Conservation (phyloP, 495 filamentous ascomycete species). For the Tetracladium marchalianum region DNA sequence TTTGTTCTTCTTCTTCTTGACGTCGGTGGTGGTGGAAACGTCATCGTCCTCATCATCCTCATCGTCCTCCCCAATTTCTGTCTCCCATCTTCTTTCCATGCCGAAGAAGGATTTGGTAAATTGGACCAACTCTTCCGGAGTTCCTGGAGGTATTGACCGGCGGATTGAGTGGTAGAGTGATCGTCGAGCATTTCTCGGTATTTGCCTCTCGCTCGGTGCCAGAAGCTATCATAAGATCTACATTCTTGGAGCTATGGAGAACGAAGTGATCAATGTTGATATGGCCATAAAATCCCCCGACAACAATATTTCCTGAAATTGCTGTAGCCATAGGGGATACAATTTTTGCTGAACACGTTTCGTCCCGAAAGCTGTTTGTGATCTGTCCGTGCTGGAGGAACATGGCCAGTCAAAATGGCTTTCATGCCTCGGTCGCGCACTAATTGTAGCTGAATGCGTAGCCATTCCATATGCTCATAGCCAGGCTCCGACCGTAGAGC, state of each 20-base stretch:
- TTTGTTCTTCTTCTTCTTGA: slow-evolving; percentile 21
- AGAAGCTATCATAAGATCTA: slow-evolving; percentile 44
- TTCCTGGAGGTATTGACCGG: slow-evolving; percentile 68
- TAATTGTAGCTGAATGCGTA: slow-evolving; percentile 81
- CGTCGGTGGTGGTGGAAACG: slow-evolving; percentile 5
- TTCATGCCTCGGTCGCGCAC: slow-evolving; percentile 82
- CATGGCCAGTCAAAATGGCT: slow-evolving; percentile 88
- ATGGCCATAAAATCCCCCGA: slow-evolving; percentile 74
- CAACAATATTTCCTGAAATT: slow-evolving; percentile 86
- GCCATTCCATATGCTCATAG: slow-evolving; percentile 92
- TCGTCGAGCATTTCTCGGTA: slow-evolving; percentile 29
- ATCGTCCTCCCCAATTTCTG: slow-evolving; percentile 9
- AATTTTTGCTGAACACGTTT: slow-evolving; percentile 98
- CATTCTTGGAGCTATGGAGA: slow-evolving; percentile 73
- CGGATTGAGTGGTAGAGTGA: slow-evolving; percentile 51
- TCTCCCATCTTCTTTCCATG: neutral
- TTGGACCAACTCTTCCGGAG: slow-evolving; percentile 69
- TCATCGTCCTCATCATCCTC: slow-evolving; percentile 18
- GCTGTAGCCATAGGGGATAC: slow-evolving; percentile 80
- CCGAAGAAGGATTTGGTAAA: slow-evolving; percentile 48
- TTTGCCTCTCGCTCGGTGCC: slow-evolving; percentile 22
- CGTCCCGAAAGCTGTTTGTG: slow-evolving; percentile 82
- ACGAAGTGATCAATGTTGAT: slow-evolving; percentile 99
- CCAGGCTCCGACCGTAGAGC: slow-evolving; percentile 67
- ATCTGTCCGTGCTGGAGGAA: slow-evolving; percentile 76